A percentile compares a stretch with the other conserved stretches of the same genome.
Conservation (phyloP, 2,329 filamentous ascomycete genomes). For the Alternaria gaisen region DNA sequence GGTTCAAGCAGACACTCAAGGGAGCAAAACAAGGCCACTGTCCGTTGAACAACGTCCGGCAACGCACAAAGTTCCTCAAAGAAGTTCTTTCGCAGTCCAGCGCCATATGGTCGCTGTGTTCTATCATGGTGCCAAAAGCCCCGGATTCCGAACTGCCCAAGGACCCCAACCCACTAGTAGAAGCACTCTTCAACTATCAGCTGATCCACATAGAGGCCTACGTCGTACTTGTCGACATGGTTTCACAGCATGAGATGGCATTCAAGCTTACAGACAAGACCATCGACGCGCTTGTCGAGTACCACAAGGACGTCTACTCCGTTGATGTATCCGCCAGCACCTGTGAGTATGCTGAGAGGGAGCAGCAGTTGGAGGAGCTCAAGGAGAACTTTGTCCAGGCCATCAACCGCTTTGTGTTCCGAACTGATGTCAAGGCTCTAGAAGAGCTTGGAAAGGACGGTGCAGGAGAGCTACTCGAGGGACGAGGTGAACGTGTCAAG, state of each 20-base stretch:
- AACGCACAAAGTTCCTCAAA: constrained; percentile 94
- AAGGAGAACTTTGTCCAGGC: constrained; percentile 97
- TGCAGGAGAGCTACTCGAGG: constrained; percentile 88
- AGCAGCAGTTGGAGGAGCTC: constrained; percentile 93
- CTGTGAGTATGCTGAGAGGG: constrained; percentile 96
- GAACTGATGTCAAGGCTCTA: constrained; percentile 84
- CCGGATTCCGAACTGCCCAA: constrained; percentile 84
- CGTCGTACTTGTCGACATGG: constrained; percentile 99
- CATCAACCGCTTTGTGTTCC: constrained; percentile 96
- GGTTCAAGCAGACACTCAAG: constrained; percentile 96
- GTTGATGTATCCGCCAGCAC: constrained; percentile 87
- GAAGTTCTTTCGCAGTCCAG: constrained; percentile 89
- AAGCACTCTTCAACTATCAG: constrained; percentile 92
- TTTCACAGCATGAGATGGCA: constrained; percentile 94
- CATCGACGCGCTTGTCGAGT: constrained; percentile 91
- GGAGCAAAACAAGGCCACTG: constrained; percentile 96
- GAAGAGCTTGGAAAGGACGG: constrained; percentile 98
- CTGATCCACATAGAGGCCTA: constrained; percentile 95
- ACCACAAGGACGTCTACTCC: constrained; percentile 95
- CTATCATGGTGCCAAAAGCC: constrained; percentile 89
- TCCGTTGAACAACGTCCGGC: constrained; percentile 93
- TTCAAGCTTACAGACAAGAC: constrained; percentile 97
- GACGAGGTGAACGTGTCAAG: constrained; percentile 94
- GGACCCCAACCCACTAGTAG: constrained; percentile 82
- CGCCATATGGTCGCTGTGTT: constrained; percentile 94